Evolutionary conservation across 2,329 filamentous ascomycete genomes (phyloP).

Genomic region (Amauroascus verrucosus): DNA sequence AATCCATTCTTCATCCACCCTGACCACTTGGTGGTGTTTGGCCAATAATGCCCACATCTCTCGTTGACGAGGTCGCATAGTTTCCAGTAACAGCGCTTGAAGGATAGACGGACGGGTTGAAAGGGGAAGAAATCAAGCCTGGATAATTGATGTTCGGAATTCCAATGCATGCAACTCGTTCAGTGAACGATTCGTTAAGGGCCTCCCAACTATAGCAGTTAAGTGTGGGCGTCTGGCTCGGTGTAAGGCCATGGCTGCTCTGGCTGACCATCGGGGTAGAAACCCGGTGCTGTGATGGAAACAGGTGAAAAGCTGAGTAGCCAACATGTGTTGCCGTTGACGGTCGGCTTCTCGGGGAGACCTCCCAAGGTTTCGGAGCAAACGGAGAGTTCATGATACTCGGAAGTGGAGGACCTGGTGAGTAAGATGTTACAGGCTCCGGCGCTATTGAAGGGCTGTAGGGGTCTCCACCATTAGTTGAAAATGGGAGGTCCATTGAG

Average conservation of each 20-base stretch:
- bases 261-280: slow-evolving; percentile 2
- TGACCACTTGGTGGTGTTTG: slow-evolving; percentile 41
- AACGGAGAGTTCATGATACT: slow-evolving; percentile 34
- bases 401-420: slow-evolving; percentile 23
- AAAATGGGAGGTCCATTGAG: neutral
- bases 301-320: slow-evolving; percentile 22
- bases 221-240: slow-evolving; percentile 6
- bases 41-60: slow-evolving; percentile 24
- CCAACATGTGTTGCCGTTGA: slow-evolving; percentile 19
- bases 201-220: neutral
- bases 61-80: neutral
- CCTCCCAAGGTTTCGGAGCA: slow-evolving; percentile 32
- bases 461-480: neutral
- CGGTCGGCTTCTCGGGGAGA: slow-evolving; percentile 25
- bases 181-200: neutral
- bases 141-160: neutral
- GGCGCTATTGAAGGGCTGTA: slow-evolving; percentile 8
- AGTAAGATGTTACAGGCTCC: slow-evolving; percentile 13
- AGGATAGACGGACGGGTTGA: neutral
- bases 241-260: slow-evolving; percentile 8
- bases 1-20: slow-evolving; percentile 31
- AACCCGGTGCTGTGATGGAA: neutral
- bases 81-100: neutral
- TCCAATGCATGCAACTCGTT: slow-evolving; percentile 3
- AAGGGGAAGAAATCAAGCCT: neutral